Evolutionary conservation across 768 basidiomycete species (phyloP), one percentile per base, ranked within the genome.

Genomic region (Lactifluus hygrophoroides): DNA sequence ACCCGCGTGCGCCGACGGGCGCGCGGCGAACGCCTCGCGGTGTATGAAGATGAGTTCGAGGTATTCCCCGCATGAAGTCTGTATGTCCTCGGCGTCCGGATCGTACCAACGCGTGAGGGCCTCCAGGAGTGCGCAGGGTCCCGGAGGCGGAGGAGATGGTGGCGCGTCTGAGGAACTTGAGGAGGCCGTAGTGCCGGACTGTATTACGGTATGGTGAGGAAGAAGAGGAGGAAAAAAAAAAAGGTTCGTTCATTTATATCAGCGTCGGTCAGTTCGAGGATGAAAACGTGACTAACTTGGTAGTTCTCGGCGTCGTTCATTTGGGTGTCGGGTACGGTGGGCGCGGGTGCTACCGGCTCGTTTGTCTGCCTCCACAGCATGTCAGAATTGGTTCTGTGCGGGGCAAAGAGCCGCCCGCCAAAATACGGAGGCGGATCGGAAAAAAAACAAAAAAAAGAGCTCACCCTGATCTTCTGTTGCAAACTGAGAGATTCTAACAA

Each of bases 11-110:
- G 74, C 83, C 54, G 75, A 72, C 19, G 88, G 87, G 66, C 75
- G 83, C 10, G 83, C 79, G 61, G 71, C 74, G 60, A 84, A 75
- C 37, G 85, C 80, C 68, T 85, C 82, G 67, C 88, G 86, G 72
- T 90, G 88, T 0, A 82, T 81, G 71, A 88, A 86, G 65, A 90
- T 83, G 51, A 79, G 76, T 67, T 90, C 88, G 70, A 90, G 79
- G 67, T 88, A 90, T 58, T 80, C 86, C 65, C 86, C 87, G 72
- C 79, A 77, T 47, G 84, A 85, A 55, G 84, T 88, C 64, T 71
- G 70, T 58, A 75, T 71, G 8, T 58, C 65, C 48, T 62, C 69
- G 56, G 68, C 56, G 11, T 64, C 65, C 59, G 69, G 58, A 56
- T 62, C 62, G 63, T 62, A 64, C 7, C 47, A 57, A 23, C 30